phyloP scores from a whole-genome alignment of 1,284 basidiomycete species.

The Microbotryomycetes sp. region DNA sequence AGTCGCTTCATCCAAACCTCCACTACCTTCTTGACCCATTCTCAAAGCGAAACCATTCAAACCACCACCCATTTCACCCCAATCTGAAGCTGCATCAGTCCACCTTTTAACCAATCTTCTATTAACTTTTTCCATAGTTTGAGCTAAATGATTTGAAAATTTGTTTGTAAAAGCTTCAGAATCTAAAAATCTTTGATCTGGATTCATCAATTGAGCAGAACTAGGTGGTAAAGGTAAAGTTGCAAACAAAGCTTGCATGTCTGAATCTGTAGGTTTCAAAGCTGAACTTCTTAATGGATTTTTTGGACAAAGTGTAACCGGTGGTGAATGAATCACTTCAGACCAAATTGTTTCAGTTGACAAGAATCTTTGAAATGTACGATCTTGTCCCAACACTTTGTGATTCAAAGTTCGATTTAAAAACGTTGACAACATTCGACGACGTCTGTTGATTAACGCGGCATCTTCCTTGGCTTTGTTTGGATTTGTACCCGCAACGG shows the following conservation, averaged over 20 bases:
- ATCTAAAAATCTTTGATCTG: constrained; percentile 91
- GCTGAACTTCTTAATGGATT: constrained; percentile 93
- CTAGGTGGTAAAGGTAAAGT: constrained; percentile 70
- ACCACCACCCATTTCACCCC: constrained; percentile 88
- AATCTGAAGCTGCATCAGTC: constrained; percentile 84
- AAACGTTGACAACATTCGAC: constrained; percentile 92
- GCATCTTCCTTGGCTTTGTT: constrained; percentile 91
- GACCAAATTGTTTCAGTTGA: constrained; percentile 95
- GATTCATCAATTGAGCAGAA: constrained; percentile 69
- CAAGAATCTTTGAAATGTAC: constrained; percentile 90
- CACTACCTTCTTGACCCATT: constrained; percentile 47
- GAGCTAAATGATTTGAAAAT: constrained; percentile 83
- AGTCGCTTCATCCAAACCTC: constrained; percentile 62
- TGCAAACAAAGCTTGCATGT: constrained; percentile 65
- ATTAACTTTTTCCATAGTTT: constrained; percentile 93
- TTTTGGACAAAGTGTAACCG: constrained; percentile 82
- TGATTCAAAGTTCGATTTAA: constrained; percentile 81
- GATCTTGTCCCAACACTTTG: constrained; percentile 87
- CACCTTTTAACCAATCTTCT: constrained; percentile 85
- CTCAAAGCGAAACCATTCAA: constrained; percentile 93
- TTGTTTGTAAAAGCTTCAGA: constrained; percentile 95
- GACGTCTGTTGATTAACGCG: constrained; percentile 81
- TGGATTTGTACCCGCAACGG: constrained; percentile 71
- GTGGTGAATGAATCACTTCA: constrained; percentile 86
- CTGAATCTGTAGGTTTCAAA: constrained; percentile 80